Percentiles rank a stretch among this genome's conserved stretches.
phyloP scores from a whole-genome alignment of 2,329 filamentous ascomycete species.

The Aspergillus fumigatus region DNA sequence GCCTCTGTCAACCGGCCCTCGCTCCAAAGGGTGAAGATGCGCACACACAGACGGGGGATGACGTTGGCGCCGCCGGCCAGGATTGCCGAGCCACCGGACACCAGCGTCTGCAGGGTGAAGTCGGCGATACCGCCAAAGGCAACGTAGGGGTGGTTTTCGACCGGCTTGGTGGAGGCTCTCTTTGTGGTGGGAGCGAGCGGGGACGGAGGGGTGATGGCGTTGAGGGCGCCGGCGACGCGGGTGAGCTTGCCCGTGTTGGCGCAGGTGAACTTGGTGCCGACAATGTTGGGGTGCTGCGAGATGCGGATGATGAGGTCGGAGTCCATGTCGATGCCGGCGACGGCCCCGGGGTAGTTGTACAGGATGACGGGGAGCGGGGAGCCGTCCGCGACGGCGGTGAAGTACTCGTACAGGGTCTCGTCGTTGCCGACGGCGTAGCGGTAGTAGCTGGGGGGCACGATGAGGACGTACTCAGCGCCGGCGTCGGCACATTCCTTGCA shows the following conservation, averaged over 20 bases:
- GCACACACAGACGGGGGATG: constrained; percentile 75
- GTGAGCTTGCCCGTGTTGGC: constrained; percentile 87
- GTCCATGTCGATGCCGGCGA: constrained; percentile 84
- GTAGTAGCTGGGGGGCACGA: constrained; percentile 82
- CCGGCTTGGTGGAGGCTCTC: constrained; percentile 23
- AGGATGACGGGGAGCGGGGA: constrained; percentile 74
- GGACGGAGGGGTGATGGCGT: constrained; percentile 61
- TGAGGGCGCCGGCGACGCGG: constrained; percentile 67
- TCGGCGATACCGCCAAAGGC: constrained; percentile 86
- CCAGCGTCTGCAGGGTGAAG: constrained; percentile 77
- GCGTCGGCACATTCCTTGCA: constrained; percentile 62
- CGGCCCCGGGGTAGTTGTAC: constrained; percentile 89
- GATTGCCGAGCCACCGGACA: constrained; percentile 76
- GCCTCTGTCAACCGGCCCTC: constrained; percentile 74
- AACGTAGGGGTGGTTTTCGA: constrained; percentile 58
- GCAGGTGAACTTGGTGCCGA: constrained; percentile 88
- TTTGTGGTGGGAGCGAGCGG: constrained; percentile 26
- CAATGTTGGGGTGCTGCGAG: constrained; percentile 74
- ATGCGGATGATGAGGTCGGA: constrained; percentile 79
- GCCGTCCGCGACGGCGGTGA: constrained; percentile 67
- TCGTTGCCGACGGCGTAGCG: constrained; percentile 67
- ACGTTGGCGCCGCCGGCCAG: constrained; percentile 86
- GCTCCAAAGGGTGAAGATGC: constrained; percentile 72
- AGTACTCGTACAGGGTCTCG: constrained; percentile 68
- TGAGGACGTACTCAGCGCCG: constrained; percentile 74